phyloP scores from a whole-genome alignment of 2,329 filamentous ascomycete species.

The Cadophora sp. region DNA sequence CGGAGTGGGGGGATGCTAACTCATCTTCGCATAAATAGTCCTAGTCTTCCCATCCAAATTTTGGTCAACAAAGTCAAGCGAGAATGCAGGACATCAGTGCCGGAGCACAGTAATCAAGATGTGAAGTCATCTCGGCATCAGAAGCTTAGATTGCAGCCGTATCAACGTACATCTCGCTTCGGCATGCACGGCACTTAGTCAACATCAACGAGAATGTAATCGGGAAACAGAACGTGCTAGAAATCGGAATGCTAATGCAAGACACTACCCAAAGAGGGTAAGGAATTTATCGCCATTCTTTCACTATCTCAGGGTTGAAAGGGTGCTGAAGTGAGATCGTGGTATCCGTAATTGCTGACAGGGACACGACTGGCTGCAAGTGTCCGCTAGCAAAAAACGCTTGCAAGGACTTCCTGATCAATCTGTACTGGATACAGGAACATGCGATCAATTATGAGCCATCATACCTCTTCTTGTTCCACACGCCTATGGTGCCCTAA shows the following conservation, averaged over 20 bases:
- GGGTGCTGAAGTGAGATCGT: conserved; percentile 7
- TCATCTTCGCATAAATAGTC: too few relatives aligned
- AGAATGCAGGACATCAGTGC: neutral
- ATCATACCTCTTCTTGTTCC: too few relatives aligned
- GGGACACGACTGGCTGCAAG: too few relatives aligned
- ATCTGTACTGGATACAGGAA: neutral
- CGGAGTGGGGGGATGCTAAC: too few relatives aligned
- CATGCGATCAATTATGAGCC: too few relatives aligned
- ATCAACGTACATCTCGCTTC: neutral
- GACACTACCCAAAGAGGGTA: neutral
- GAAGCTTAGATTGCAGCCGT: neutral
- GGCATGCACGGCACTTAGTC: neutral
- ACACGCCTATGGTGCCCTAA: too few relatives aligned
- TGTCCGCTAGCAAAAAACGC: too few relatives aligned
- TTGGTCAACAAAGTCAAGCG: neutral
- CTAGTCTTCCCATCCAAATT: neutral
- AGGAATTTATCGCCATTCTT: too few relatives aligned
- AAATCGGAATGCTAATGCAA: neutral
- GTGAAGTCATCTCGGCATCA: neutral
- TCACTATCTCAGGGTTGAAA: too few relatives aligned
- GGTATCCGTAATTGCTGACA: neutral
- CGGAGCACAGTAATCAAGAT: neutral
- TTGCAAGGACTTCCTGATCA: too few relatives aligned
- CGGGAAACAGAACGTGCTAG: neutral
- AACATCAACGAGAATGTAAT: neutral